phyloP scores from a whole-genome alignment of 2,329 filamentous ascomycete species.

The Xylariaceae sp. region DNA sequence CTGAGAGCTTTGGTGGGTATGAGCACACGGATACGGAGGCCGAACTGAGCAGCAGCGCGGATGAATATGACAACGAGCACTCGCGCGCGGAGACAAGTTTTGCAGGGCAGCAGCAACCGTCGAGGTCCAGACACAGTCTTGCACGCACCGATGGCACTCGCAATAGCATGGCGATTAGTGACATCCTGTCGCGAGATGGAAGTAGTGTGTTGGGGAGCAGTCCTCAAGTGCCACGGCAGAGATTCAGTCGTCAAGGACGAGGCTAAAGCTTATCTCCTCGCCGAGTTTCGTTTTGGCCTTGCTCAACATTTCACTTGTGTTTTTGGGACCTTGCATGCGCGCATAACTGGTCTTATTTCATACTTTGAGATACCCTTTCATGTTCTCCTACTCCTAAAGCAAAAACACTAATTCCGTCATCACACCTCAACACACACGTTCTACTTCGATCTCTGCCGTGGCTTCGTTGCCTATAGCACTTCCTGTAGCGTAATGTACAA shows the following conservation, averaged over 20 bases:
- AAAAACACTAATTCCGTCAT: neutral
- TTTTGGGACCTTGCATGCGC: neutral
- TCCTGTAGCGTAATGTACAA: conserved; percentile 18
- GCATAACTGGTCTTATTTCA: conserved; percentile 13
- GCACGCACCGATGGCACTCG: conserved; percentile 41
- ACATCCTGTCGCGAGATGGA: conserved; percentile 54
- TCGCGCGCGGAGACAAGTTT: conserved; percentile 7
- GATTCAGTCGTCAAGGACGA: conserved; percentile 22
- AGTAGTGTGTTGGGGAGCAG: conserved; percentile 57
- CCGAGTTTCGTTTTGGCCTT: neutral
- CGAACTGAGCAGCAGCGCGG: conserved; percentile 52
- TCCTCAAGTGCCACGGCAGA: conserved; percentile 43
- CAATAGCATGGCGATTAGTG: conserved; percentile 57
- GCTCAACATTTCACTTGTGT: neutral
- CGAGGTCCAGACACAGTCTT: conserved; percentile 36
- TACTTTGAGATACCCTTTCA: conserved; percentile 24
- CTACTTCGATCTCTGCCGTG: conserved; percentile 2
- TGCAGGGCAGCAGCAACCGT: conserved; percentile 5
- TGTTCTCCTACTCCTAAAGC: conserved; percentile 6
- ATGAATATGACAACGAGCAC: conserved; percentile 34
- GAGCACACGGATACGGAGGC: conserved; percentile 77
- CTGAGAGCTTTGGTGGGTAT: conserved; percentile 58
- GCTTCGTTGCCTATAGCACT: conserved; percentile 1
- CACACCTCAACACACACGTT: neutral
- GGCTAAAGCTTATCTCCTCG: conserved; percentile 6